phyloP scores from a whole-genome alignment of 2,329 filamentous ascomycete genomes.

The Xylariaceae sp. region DNA sequence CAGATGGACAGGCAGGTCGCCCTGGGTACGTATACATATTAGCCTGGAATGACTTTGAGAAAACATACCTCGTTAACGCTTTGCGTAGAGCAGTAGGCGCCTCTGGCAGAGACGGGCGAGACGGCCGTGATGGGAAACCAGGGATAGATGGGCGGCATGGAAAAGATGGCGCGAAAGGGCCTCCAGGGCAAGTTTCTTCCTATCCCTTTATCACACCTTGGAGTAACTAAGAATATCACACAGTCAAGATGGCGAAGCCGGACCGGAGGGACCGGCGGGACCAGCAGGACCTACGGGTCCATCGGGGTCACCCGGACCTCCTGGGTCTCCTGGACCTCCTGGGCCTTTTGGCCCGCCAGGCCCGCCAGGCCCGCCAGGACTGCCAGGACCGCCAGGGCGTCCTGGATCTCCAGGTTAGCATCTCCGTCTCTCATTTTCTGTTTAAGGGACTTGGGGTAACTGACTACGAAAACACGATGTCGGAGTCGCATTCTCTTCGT shows the following conservation, averaged over 20 bases:
- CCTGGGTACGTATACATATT: slow-evolving; percentile 6
- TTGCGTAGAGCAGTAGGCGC: neutral
- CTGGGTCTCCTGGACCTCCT: neutral
- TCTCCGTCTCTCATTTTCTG: neutral
- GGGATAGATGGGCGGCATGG: slow-evolving; percentile 10
- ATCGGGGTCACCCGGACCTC: neutral
- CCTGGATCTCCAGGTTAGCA: neutral
- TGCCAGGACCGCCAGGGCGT: neutral
- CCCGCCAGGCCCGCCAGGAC: too few relatives aligned
- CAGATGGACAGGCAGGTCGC: slow-evolving; percentile 12
- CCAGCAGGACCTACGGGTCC: neutral
- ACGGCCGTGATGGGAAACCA: slow-evolving; percentile 15
- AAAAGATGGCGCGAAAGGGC: neutral
- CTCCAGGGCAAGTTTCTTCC: neutral
- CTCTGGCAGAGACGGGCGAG: slow-evolving; percentile 3
- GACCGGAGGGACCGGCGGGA: neutral
- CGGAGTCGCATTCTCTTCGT: too few relatives aligned
- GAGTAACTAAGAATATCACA: neutral
- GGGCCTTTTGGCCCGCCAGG: neutral
- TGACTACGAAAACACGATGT: too few relatives aligned
- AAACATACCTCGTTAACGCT: too few relatives aligned
- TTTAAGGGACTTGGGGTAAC: too few relatives aligned
- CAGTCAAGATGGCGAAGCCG: neutral
- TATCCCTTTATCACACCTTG: neutral
- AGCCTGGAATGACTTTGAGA: too few relatives aligned